Conservation (phyloP, 179 eudicot species). For the Silene coronaria region DNA sequence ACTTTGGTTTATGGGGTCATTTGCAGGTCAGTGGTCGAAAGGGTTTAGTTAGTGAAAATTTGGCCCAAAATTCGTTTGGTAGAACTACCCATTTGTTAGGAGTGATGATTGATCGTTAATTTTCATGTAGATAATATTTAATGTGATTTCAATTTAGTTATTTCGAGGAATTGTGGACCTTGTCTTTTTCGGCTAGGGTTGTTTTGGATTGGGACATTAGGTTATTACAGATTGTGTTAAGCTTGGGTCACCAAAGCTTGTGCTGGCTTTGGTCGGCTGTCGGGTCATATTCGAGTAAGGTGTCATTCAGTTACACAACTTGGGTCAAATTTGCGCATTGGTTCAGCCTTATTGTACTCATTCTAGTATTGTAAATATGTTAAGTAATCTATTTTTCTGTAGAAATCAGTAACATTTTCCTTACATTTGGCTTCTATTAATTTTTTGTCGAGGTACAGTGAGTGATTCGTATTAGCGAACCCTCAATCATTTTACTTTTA, state of each 20-base stretch:
- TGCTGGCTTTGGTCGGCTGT: no score
- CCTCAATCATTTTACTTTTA: constrained; percentile 3
- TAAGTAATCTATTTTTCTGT: not conserved
- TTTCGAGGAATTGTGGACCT: not conserved
- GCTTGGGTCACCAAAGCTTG: no score
- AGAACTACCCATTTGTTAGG: not conserved
- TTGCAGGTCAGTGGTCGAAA: not conserved
- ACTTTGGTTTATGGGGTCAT: not conserved
- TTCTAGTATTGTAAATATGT: not conserved
- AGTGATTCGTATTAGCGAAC: not conserved
- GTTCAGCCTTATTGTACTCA: not conserved
- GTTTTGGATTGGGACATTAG: no score
- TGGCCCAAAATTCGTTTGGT: not conserved
- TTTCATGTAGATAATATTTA: not conserved
- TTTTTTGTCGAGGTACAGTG: not conserved
- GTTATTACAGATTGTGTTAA: no score
- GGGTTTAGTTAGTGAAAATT: not conserved
- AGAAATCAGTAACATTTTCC: not conserved
- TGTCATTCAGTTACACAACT: not conserved
- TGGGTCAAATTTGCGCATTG: not conserved
- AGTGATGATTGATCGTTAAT: not conserved
- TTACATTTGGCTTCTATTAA: not conserved
- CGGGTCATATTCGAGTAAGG: not conserved
- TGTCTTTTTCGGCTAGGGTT: no score
- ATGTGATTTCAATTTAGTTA: not conserved